phyloP scores from a whole-genome alignment of 2,329 filamentous ascomycete genomes.

The Paecilomyces sp. region DNA sequence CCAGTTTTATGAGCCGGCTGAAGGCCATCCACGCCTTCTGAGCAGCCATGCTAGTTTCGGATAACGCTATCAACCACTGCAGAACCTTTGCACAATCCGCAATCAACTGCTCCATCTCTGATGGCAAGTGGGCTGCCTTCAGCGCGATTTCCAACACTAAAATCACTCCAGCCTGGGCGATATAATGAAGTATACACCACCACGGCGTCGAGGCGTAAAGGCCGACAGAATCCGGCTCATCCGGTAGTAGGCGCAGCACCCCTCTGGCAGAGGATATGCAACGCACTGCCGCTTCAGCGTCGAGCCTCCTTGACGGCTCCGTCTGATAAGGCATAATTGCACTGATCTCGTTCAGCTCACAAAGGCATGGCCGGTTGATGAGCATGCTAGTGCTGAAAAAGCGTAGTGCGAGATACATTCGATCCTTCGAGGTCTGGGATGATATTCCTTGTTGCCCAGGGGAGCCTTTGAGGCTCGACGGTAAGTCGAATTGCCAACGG shows the following conservation, averaged over 20 bases:
- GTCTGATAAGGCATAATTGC: constrained; percentile 21
- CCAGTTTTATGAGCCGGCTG: neutral
- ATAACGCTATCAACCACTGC: neutral
- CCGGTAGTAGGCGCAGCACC: constrained; percentile 25
- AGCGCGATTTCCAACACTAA: constrained; percentile 30
- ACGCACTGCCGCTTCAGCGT: constrained; percentile 19
- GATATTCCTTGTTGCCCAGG: neutral
- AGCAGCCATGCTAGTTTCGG: neutral
- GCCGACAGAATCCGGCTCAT: constrained; percentile 14
- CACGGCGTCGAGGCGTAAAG: constrained; percentile 29
- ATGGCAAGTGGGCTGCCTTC: constrained; percentile 15
- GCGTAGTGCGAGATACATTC: constrained; percentile 15
- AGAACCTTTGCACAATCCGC: neutral
- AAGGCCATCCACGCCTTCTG: neutral
- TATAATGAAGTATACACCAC: constrained; percentile 33
- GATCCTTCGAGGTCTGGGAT: constrained; percentile 2
- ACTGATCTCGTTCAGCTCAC: constrained; percentile 17
- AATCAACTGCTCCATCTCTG: constrained; percentile 10
- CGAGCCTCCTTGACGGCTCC: constrained; percentile 20
- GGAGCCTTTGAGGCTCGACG: constrained; percentile 8
- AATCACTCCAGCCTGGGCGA: constrained; percentile 31
- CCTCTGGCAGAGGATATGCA: constrained; percentile 28
- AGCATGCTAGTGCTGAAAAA: constrained; percentile 29
- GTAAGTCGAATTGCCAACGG: constrained; percentile 22
- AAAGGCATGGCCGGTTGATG: constrained; percentile 32